These are phyloP conservation scores for Gonium pectorale DNA, from an alignment of 139 green algal species.

Conservation along the genomic window DNA sequence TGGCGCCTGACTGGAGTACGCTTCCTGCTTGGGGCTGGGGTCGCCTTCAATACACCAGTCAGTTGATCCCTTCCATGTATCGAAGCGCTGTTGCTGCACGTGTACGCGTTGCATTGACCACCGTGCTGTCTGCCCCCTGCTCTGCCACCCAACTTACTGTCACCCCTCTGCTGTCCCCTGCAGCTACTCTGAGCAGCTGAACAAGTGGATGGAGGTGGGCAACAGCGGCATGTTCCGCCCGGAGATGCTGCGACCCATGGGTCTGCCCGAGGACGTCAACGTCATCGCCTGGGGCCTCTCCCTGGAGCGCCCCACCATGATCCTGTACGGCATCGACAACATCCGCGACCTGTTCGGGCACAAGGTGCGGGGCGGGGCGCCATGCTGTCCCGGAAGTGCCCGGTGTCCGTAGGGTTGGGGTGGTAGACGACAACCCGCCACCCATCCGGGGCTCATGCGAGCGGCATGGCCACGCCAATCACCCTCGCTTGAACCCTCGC, in stretches of 20 bases:
- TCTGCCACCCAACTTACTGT: not conserved
- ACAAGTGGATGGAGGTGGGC: slow-evolving; percentile 99
- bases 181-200: slow-evolving; percentile 93
- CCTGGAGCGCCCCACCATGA: slow-evolving; percentile 97
- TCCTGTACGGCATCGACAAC: slow-evolving; percentile 99
- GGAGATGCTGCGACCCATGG: slow-evolving; percentile 99
- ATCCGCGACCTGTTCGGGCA: slow-evolving; percentile 99
- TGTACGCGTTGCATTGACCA: no score
- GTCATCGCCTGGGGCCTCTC: slow-evolving; percentile 99
- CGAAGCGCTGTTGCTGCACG: no score
- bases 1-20: no score
- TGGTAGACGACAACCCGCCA: no score
- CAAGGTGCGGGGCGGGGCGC: slow-evolving; percentile 72
- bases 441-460: no score
- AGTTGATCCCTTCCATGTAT: no score
- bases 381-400: not conserved
- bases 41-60: no score
- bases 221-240: slow-evolving; percentile 97
- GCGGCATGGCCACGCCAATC: no score
- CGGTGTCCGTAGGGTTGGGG: no score
- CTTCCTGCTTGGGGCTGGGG: no score
- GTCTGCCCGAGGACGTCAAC: slow-evolving; percentile 94
- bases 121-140: no score
- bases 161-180: not conserved
- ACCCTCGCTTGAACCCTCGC: no score